These are phyloP conservation scores for Orbilia javanica DNA, from an alignment of 2,329 filamentous ascomycete species.

Conservation along the genomic window DNA sequence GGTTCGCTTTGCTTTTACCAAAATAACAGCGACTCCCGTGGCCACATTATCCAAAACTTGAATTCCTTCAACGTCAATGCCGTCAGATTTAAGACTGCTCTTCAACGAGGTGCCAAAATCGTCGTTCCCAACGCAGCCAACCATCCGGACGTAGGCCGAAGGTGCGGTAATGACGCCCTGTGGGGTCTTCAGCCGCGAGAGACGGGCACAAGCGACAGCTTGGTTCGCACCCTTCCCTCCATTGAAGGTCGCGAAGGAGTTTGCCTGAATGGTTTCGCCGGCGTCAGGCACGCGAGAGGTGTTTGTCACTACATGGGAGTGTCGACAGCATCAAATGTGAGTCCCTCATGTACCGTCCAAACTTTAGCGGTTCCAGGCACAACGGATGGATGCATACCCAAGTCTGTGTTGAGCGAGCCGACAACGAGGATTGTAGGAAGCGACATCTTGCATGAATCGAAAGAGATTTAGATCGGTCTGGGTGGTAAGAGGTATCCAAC, in stretches of 20 bases:
- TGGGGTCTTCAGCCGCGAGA: constrained; percentile 71
- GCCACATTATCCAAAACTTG: constrained; percentile 67
- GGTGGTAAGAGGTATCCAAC: not conserved
- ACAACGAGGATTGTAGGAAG: constrained; percentile 77
- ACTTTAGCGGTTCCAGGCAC: not conserved
- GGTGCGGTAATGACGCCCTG: constrained; percentile 54
- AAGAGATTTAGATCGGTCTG: not conserved
- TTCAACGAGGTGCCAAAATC: constrained; percentile 74
- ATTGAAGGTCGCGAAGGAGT: constrained; percentile 80
- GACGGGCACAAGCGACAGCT: constrained; percentile 86
- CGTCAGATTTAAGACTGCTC: constrained; percentile 72
- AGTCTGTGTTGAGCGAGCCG: constrained; percentile 93
- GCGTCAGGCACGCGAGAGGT: constrained; percentile 84
- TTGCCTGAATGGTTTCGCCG: constrained; percentile 88
- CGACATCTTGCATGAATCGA: constrained; percentile 58
- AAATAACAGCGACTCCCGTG: constrained; percentile 80
- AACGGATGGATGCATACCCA: constrained; percentile 65
- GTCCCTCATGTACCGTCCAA: not conserved
- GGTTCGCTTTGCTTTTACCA: constrained; percentile 65
- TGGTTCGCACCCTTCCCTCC: constrained; percentile 98
- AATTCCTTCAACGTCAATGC: constrained; percentile 74
- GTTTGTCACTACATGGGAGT: constrained; percentile 73
- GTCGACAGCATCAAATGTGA: not conserved
- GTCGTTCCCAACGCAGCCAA: constrained; percentile 79
- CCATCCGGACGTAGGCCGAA: constrained; percentile 72